Percentiles rank a stretch among this genome's conserved stretches.
Conservation (phyloP, 2,329 filamentous ascomycete species). For the Penicillium sp. region DNA sequence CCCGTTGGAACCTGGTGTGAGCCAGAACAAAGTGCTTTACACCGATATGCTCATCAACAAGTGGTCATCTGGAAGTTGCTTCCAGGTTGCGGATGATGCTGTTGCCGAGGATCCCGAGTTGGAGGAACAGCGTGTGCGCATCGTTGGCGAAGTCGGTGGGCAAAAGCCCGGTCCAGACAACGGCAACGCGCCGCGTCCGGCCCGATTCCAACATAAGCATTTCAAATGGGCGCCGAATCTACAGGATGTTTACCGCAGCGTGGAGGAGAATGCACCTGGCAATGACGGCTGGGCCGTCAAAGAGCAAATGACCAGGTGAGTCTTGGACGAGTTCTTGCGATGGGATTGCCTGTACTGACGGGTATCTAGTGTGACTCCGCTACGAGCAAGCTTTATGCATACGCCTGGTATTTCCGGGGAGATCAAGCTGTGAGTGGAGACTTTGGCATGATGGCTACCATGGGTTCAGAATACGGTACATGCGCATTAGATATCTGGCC, state of each 20-base stretch:
- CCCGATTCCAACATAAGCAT: constrained; percentile 67
- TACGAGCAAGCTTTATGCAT: constrained; percentile 91
- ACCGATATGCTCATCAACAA: constrained; percentile 85
- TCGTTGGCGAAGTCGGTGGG: constrained; percentile 49
- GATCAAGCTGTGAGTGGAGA: constrained; percentile 71
- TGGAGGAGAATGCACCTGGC: constrained; percentile 70
- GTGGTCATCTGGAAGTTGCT: constrained; percentile 80
- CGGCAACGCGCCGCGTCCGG: constrained; percentile 23
- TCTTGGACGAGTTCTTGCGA: constrained; percentile 2
- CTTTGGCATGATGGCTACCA: constrained; percentile 16
- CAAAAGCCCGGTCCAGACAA: constrained; percentile 20
- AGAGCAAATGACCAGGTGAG: constrained; percentile 75
- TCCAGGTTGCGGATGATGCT: constrained; percentile 66
- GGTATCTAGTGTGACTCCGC: constrained; percentile 66
- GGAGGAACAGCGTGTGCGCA: constrained; percentile 68
- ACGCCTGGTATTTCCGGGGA: constrained; percentile 60
- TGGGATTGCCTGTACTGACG: neutral
- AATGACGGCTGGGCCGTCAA: constrained; percentile 92
- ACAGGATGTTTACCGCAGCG: constrained; percentile 77
- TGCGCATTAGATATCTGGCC: constrained; percentile 24
- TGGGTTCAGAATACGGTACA: constrained; percentile 21
- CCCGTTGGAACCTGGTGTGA: constrained; percentile 71
- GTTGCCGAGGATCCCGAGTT: constrained; percentile 56
- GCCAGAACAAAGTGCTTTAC: constrained; percentile 66
- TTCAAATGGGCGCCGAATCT: constrained; percentile 94